Conservation (phyloP, 2,329 filamentous ascomycete species). For the Ambrosiella beaveri region DNA sequence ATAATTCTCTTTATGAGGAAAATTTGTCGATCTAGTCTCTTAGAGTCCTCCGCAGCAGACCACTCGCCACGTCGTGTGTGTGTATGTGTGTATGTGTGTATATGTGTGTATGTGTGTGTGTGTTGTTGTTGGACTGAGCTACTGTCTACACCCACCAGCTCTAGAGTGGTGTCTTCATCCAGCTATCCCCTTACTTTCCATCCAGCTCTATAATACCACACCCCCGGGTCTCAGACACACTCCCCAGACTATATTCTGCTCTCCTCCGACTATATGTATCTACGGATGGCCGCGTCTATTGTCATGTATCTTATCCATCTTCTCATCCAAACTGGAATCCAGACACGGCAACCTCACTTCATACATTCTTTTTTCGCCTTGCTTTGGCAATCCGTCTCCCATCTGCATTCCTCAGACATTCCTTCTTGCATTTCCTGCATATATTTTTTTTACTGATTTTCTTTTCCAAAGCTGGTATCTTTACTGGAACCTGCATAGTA, state of each 20-base stretch:
- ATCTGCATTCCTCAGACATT: not conserved
- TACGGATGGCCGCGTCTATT: not conserved
- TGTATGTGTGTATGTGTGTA: no score
- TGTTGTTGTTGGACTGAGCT: no score
- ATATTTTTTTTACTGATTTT: not conserved
- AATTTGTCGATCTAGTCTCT: no score
- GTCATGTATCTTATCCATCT: not conserved
- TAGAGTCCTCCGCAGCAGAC: no score
- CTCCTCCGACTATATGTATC: not conserved
- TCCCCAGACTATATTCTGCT: not conserved
- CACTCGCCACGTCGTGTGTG: no score
- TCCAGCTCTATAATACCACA: not conserved
- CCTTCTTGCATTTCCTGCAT: not conserved
- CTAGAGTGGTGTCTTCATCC: not conserved
- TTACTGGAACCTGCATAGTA: not conserved
- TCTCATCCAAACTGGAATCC: not conserved
- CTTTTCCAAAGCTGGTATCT: not conserved
- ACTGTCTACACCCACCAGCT: not conserved
- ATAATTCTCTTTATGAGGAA: no score
- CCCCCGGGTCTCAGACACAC: not conserved
- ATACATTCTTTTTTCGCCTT: not conserved
- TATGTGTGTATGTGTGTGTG: no score
- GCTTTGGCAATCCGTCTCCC: not conserved
- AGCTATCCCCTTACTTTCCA: not conserved
- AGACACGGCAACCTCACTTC: not conserved